phyloP scores from a whole-genome alignment of 78 protist genomes.

The Pigoraptor vietnamica region DNA sequence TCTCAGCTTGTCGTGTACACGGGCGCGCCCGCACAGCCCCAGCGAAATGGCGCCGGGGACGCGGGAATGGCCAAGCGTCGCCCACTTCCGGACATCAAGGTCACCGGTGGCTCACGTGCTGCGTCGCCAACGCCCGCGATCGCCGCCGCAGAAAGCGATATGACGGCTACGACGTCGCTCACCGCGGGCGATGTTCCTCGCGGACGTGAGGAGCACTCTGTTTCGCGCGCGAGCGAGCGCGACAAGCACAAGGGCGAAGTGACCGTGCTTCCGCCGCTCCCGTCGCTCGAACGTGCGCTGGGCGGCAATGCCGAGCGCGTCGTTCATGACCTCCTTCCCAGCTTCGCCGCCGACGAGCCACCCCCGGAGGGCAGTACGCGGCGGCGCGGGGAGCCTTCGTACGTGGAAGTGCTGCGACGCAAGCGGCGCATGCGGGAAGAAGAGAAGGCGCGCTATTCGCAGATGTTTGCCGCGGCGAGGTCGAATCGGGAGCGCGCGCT shows the following conservation, averaged over 20 bases:
- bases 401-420: background rate
- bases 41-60: too few relatives aligned
- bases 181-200: background rate
- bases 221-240: background rate
- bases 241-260: background rate
- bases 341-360: background rate
- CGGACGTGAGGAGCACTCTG: background rate
- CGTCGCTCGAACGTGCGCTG: background rate
- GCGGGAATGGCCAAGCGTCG: too few relatives aligned
- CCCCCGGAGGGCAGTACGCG: too few relatives aligned
- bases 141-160: too few relatives aligned
- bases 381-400: background rate
- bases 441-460: background rate
- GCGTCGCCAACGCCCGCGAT: too few relatives aligned
- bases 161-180: too few relatives aligned
- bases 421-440: background rate
- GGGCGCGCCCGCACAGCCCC: too few relatives aligned
- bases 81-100: too few relatives aligned
- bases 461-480: background rate
- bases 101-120: too few relatives aligned
- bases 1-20: background rate
- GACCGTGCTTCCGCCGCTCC: background rate
- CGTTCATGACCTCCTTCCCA: background rate
- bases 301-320: background rate
- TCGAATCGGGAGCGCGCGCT: background rate